phyloP scores from a whole-genome alignment of 108 stramenopile genomes.

The Seminavis robusta region DNA sequence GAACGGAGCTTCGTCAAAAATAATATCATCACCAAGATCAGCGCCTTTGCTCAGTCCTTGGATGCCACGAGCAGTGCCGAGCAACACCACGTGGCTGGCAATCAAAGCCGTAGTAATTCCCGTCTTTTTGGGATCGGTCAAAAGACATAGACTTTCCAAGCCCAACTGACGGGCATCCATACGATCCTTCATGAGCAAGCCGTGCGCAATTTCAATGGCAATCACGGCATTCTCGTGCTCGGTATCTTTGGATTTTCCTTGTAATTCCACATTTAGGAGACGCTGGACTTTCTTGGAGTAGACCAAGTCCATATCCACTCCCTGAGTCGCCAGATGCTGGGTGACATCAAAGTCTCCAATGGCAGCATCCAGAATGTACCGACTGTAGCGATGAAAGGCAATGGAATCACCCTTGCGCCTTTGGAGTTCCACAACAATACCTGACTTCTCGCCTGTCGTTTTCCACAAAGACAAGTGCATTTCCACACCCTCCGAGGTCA shows the following conservation, averaged over 20 bases:
- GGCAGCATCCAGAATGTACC: slow-evolving; percentile 77
- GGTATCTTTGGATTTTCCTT: slow-evolving; percentile 17
- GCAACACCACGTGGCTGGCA: slow-evolving; percentile 75
- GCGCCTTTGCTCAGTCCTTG: slow-evolving; percentile 25
- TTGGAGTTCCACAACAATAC: slow-evolving; percentile 68
- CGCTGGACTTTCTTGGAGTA: slow-evolving; percentile 43
- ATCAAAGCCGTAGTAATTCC: slow-evolving; percentile 69
- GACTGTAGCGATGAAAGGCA: slow-evolving; percentile 70
- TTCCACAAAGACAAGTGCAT: slow-evolving; percentile 58
- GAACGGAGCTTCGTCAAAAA: slow-evolving; percentile 69
- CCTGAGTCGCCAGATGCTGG: slow-evolving; percentile 31
- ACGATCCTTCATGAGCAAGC: slow-evolving; percentile 82
- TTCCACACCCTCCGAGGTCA: slow-evolving; percentile 47
- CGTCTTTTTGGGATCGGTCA: slow-evolving; percentile 81
- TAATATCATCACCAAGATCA: slow-evolving; percentile 41
- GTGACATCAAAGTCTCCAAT: slow-evolving; percentile 61
- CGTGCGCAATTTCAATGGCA: slow-evolving; percentile 82
- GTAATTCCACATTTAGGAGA: slow-evolving; percentile 27
- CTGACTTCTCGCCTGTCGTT: slow-evolving; percentile 13
- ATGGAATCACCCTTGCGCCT: slow-evolving; percentile 78
- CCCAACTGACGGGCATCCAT: slow-evolving; percentile 80
- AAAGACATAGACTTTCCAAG: slow-evolving; percentile 70
- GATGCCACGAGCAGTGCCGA: slow-evolving; percentile 55
- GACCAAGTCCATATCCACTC: slow-evolving; percentile 38
- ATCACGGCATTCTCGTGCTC: slow-evolving; percentile 68